Evolutionary conservation across 495 filamentous ascomycete genomes (phyloP).

Genomic region (Usnea hakonensis): DNA sequence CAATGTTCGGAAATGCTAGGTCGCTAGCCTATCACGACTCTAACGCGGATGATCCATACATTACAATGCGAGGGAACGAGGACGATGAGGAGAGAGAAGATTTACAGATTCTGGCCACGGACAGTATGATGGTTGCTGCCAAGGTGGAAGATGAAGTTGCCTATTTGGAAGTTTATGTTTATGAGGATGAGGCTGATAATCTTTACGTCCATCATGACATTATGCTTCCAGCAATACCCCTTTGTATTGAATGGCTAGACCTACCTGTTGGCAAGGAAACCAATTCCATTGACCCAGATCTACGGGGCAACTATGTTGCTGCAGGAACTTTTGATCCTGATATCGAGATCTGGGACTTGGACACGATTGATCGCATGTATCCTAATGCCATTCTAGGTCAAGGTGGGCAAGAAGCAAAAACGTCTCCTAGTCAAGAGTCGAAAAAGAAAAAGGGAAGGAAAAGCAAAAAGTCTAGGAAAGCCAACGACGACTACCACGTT

Average conservation of each 20-base stretch:
- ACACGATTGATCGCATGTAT: slow-evolving; percentile 93
- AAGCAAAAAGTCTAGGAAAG: slow-evolving; percentile 74
- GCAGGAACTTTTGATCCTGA: slow-evolving; percentile 97
- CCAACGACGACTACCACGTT: slow-evolving; percentile 87
- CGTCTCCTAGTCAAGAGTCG: slow-evolving; percentile 36
- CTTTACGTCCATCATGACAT: slow-evolving; percentile 99
- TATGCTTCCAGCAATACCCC: slow-evolving; percentile 94
- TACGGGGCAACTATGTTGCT: slow-evolving; percentile 78
- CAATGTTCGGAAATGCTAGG: slow-evolving; percentile 92
- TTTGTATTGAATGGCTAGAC: slow-evolving; percentile 93
- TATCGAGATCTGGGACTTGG: slow-evolving; percentile 97
- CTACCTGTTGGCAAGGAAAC: slow-evolving; percentile 66
- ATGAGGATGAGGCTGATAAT: slow-evolving; percentile 89
- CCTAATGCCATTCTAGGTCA: slow-evolving; percentile 95
- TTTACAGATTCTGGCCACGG: slow-evolving; percentile 81
- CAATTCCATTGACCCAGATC: slow-evolving; percentile 30
- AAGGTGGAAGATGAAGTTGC: slow-evolving; percentile 96
- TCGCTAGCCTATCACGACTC: slow-evolving; percentile 87
- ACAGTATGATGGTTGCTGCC: slow-evolving; percentile 85
- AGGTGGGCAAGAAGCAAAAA: slow-evolving; percentile 46
- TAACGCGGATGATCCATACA: slow-evolving; percentile 91
- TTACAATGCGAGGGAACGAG: slow-evolving; percentile 66
- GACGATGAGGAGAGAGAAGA: slow-evolving; percentile 89
- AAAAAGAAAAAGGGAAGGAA: slow-evolving; percentile 85
- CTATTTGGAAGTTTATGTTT: slow-evolving; percentile 94